Conservation (phyloP, 108 stramenopile species). For the Schizochytrium sp. region DNA sequence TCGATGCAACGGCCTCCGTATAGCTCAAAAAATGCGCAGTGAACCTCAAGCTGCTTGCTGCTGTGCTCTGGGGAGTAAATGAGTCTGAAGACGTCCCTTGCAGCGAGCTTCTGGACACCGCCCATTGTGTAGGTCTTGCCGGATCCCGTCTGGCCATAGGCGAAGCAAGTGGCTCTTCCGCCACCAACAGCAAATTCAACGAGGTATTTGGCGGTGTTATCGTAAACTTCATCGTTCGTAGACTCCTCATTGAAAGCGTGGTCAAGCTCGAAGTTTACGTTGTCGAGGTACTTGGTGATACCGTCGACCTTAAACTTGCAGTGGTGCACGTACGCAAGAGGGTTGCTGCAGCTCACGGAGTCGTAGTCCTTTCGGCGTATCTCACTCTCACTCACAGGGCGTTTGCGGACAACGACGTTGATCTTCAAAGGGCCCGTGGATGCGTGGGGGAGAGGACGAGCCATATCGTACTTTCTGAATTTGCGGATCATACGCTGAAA, state of each 20-base stretch:
- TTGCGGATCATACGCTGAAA: constrained; percentile 90
- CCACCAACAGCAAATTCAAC: constrained; percentile 84
- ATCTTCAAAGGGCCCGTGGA: constrained; percentile 76
- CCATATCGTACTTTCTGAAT: constrained; percentile 73
- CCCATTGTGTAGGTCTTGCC: constrained; percentile 97
- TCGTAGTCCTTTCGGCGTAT: constrained; percentile 85
- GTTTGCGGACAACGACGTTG: constrained; percentile 81
- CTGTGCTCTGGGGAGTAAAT: constrained; percentile 75
- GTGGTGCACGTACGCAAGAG: constrained; percentile 90
- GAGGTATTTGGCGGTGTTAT: constrained; percentile 84
- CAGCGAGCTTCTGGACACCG: constrained; percentile 88
- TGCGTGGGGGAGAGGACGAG: constrained; percentile 32
- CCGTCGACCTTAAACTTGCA: constrained; percentile 96
- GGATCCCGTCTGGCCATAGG: constrained; percentile 79
- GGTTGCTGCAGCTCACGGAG: constrained; percentile 92
- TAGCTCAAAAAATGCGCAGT: constrained; percentile 94
- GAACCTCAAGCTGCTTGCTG: constrained; percentile 70
- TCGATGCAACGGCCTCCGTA: constrained; percentile 97
- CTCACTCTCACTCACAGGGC: constrained; percentile 86
- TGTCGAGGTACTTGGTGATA: constrained; percentile 95
- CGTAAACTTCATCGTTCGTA: constrained; percentile 86
- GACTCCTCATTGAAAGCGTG: constrained; percentile 85
- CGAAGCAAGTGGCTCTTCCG: constrained; percentile 76
- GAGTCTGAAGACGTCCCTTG: constrained; percentile 85
- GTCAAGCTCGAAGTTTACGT: constrained; percentile 92